A percentile compares a stretch with the other conserved stretches of the same genome.
phyloP scores from a whole-genome alignment of 2,329 filamentous ascomycete species.

The Aureobasidium mangrovei region DNA sequence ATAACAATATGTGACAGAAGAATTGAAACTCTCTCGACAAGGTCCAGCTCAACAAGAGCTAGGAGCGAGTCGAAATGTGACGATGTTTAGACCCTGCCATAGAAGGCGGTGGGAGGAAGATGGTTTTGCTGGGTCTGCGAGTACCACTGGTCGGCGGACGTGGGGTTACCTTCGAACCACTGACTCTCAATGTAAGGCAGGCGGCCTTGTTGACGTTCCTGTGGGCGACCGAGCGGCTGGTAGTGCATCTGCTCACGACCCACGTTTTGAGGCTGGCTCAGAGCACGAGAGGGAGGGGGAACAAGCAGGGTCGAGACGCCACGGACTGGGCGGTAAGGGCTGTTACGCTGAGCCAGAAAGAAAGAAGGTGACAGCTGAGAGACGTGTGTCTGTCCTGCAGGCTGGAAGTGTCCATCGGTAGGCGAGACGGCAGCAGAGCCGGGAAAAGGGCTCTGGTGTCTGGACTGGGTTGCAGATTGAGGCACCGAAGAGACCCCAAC shows the following conservation, averaged over 20 bases:
- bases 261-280: constrained; percentile 47
- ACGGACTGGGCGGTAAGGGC: constrained; percentile 85
- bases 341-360: constrained; percentile 79
- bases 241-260: constrained; percentile 44
- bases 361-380: constrained; percentile 76
- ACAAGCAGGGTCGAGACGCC: constrained; percentile 86
- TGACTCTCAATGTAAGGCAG: constrained; percentile 34
- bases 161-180: constrained; percentile 24
- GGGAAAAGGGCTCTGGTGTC: constrained; percentile 44
- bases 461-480: constrained; percentile 27
- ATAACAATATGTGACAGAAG: constrained; percentile 10
- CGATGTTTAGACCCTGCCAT: not conserved
- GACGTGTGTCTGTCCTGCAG: constrained; percentile 15
- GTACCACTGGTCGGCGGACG: constrained; percentile 11
- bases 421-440: constrained; percentile 57
- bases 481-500: constrained; percentile 15
- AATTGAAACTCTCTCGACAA: not conserved
- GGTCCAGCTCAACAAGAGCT: not conserved
- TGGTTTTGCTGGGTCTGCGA: constrained; percentile 2
- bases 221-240: constrained; percentile 40
- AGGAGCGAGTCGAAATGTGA: not conserved
- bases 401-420: constrained; percentile 51
- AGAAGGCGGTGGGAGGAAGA: constrained; percentile 5
- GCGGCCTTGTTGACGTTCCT: constrained; percentile 36
- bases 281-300: constrained; percentile 69